Conservation (phyloP, 805 yeast species). For the Metschnikowia reukaufii region DNA sequence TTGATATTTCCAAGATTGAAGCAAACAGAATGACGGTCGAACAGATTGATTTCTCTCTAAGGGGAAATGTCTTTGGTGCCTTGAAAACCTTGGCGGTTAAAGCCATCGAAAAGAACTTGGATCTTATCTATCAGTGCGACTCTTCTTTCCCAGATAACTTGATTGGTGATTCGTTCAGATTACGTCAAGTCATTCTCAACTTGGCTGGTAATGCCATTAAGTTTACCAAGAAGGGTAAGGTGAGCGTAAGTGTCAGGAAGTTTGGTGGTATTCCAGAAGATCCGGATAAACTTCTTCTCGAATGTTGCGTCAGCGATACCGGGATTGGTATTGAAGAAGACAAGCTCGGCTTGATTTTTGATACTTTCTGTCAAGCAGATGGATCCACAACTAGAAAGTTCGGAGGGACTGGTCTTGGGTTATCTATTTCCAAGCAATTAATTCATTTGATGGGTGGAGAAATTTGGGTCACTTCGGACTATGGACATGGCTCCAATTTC, state of each 20-base stretch:
- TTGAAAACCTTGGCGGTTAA: conserved; percentile 85
- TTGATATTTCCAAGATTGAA: conserved; percentile 90
- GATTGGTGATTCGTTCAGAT: conserved; percentile 85
- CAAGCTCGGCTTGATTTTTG: conserved; percentile 80
- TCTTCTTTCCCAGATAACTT: conserved; percentile 84
- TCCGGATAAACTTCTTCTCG: conserved; percentile 53
- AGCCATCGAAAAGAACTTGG: conserved; percentile 82
- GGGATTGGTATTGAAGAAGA: conserved; percentile 89
- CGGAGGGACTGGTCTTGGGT: conserved; percentile 91
- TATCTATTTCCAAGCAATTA: conserved; percentile 82
- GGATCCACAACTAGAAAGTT: conserved; percentile 91
- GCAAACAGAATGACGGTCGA: conserved; percentile 93
- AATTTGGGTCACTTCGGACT: conserved; percentile 83
- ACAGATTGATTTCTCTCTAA: conserved; percentile 78
- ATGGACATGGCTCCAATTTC: conserved; percentile 80
- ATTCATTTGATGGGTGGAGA: conserved; percentile 93
- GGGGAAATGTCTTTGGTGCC: conserved; percentile 90
- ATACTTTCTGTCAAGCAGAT: conserved; percentile 90
- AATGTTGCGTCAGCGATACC: conserved; percentile 86
- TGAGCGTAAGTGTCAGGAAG: conserved; percentile 69
- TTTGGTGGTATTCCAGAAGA: conserved; percentile 36
- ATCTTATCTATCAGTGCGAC: conserved; percentile 77
- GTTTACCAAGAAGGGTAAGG: conserved; percentile 81
- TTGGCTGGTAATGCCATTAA: conserved; percentile 89
- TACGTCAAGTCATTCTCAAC: conserved; percentile 83